A percentile compares a stretch with the other conserved stretches of the same genome.
phyloP scores from a whole-genome alignment of 2,329 filamentous ascomycete genomes.

The Elsinoe australis region DNA sequence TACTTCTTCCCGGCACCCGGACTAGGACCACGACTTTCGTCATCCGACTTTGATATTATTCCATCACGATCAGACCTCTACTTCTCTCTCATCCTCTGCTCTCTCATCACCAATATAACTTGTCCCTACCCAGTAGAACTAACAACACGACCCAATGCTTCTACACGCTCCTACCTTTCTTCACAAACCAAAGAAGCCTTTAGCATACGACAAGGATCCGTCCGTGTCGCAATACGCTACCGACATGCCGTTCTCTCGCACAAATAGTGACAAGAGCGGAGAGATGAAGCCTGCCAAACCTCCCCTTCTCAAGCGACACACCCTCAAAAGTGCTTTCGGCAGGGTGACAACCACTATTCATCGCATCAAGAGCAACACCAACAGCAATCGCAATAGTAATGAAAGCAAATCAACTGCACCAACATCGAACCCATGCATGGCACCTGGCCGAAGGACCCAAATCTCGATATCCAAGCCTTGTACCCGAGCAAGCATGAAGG shows the following conservation, averaged over 20 bases:
- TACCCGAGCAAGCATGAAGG: conserved; percentile 11
- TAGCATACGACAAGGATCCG: conserved; percentile 1
- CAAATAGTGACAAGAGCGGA: conserved; percentile 7
- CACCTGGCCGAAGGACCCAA: conserved; percentile 7
- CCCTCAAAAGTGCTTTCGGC: conserved; percentile 9
- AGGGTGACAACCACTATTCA: conserved; percentile 2
- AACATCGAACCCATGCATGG: neutral
- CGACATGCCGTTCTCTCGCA: conserved; percentile 4
- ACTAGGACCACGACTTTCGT: neutral
- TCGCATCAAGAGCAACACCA: conserved; percentile 1
- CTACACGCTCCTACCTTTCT: neutral
- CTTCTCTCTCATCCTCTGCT: neutral
- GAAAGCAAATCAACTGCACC: neutral
- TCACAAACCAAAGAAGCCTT: conserved; percentile 4
- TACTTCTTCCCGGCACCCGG: neutral
- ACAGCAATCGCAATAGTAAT: neutral
- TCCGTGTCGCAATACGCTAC: neutral
- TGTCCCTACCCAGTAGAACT: neutral
- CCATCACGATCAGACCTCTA: neutral
- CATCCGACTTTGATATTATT: neutral
- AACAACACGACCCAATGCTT: neutral
- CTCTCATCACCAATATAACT: no score
- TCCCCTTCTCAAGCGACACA: conserved; percentile 9
- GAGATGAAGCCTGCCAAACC: neutral
- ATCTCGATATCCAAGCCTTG: conserved; percentile 17